Evolutionary conservation across 1,284 basidiomycete species (phyloP), one percentile per base, ranked within the genome.

Genomic region (Peniophora sp.): DNA sequence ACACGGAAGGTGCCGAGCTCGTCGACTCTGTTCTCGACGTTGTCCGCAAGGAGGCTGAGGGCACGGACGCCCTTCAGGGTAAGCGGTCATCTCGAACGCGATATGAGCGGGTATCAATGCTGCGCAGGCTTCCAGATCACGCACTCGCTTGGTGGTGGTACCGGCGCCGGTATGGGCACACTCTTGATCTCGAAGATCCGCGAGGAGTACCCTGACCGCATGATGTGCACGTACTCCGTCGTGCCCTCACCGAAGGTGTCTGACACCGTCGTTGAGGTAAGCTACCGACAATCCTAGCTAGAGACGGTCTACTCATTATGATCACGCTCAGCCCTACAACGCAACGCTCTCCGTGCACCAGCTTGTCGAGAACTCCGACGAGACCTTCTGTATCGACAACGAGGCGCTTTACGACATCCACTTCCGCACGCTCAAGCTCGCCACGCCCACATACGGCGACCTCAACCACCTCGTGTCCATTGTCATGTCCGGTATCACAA

Each of bases 331-430:
- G 84, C 90, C 91, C 1, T 97, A 98, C 80, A 98, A 97, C 68
- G 89, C 93, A 22, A 89, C 92, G 0, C 85, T 98, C 51, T 94
- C 94, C 43, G 85, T 96, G 41, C 92, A 98, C 68, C 94, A 97
- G 71, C 82, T 97, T 24, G 90, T 97, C 47, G 95, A 98, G 71
- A 94, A 96, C 76, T 92, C 91, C 44, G 95, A 98, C 65, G 84
- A 95, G 68, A 93, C 92, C 14, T 94, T 95, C 79, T 96, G 92
- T 67, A 88, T 97, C 61, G 96, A 98, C 70, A 98, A 98, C 70
- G 95, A 98, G 71, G 96, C 96, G 34, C 84, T 98, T 52, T 97
- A 97, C 73, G 94, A 98, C 66, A 98, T 98, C 64, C 97, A 93
- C 76, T 93, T 96, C 84, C 83, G 92, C 63, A 97, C 95, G 45